Percentiles rank a stretch among this genome's conserved stretches.
Conservation (phyloP, 345 rosid genomes). For the Streptanthus diversifolius region DNA sequence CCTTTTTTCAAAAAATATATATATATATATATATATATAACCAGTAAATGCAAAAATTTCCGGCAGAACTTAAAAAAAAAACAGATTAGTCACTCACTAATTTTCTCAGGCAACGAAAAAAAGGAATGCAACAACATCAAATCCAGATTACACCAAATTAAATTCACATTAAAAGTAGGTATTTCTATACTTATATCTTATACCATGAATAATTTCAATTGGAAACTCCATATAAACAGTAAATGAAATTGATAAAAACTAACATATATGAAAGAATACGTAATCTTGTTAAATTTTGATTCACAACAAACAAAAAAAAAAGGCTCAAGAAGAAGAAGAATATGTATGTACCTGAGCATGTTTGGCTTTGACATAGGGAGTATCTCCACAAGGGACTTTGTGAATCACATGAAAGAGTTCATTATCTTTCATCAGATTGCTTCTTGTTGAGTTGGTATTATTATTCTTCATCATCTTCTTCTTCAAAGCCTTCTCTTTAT, state of each 20-base stretch:
- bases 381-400: constrained; percentile 82
- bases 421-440: constrained; percentile 31
- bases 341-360: constrained; percentile 64
- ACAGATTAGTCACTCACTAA: background rate
- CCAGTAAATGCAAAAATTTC: background rate
- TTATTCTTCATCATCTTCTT: constrained; percentile 23
- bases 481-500: constrained; percentile 36
- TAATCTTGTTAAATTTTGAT: background rate
- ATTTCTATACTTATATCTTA: background rate
- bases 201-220: background rate
- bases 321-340: background rate
- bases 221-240: no score
- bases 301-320: background rate
- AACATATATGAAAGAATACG: background rate
- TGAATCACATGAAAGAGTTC: constrained; percentile 58
- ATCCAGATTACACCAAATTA: background rate
- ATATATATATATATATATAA: no score
- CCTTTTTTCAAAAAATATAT: background rate
- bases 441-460: background rate
- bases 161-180: background rate
- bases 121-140: background rate
- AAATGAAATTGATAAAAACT: background rate
- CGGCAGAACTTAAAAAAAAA: no score
- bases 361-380: constrained; percentile 84
- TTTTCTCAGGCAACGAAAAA: background rate